Base-by-base conservation (phyloP, 1,284 basidiomycete species). In the Tilletia walkeri region DNA sequence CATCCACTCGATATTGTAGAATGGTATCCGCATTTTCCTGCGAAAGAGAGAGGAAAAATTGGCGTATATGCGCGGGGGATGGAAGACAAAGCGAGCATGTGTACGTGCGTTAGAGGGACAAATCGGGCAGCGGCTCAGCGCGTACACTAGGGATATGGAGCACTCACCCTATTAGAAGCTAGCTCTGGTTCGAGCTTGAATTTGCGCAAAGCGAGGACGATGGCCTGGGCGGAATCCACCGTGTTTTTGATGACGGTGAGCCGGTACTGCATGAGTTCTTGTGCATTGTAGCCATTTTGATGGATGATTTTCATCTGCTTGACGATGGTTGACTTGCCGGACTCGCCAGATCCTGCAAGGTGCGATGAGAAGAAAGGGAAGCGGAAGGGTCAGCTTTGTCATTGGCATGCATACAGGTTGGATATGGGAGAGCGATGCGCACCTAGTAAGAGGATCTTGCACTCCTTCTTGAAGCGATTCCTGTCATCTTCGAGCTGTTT, bases 271-370 rank as follows among this genome's bases (percentile, higher is more conserved):
- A 91, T 86, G 50, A 95, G 88, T 84, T 98, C 95, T 1, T 92
- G 88, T 30, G 85, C 85, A 0, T 89, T 89, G 85, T 94, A 98
- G 7, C 95, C 95, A 78, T 92, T 91, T 84, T 97, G 93, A 84
- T 97, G 93, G 72, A 98, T 95, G 75, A 98, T 97, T 88, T 96
- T 97, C 95, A 98, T 98, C 85, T 98, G 95, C 85, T 97, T 98
- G 65, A 97, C 94, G 76, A 98, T 94, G 0, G 95, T 98, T 4
- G 90, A 92, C 86, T 97, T 97, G 45, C 95, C 95, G 0, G 92
- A 95, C 86, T 91, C 90, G 78, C 90, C 90, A n/a, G 90, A 90
- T 38, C 81, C 73, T 74, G 53, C 12, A 5, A 48, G 24, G 45
- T 20, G 39, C 10, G 36, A 38, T 24, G 69, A 39, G 24, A 38